Conservation (phyloP, 768 basidiomycete genomes). For the Phlegmacium glaucopus region DNA sequence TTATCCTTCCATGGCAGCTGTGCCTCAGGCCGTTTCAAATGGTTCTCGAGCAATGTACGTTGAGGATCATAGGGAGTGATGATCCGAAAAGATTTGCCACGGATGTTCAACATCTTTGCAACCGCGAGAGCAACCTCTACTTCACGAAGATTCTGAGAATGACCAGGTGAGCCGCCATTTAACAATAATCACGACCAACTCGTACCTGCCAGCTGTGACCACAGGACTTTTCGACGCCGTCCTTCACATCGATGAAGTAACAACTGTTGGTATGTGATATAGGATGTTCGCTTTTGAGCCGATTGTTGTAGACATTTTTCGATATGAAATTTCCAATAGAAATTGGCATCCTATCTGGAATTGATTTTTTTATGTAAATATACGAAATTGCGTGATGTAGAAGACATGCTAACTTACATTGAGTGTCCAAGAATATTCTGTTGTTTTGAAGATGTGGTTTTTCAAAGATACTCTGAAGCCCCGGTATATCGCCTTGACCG, state of each 20-base stretch:
- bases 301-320: conserved; percentile 48
- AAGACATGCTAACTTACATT: conserved; percentile 43
- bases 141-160: conserved; percentile 51
- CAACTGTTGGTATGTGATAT: conserved; percentile 38
- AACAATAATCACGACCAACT: conserved; percentile 4
- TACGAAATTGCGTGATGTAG: neutral
- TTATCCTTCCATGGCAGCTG: conserved; percentile 53
- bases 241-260: conserved; percentile 51
- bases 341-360: conserved; percentile 58
- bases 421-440: conserved; percentile 52
- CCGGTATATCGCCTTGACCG: conserved; percentile 49
- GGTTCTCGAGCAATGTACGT: conserved; percentile 46
- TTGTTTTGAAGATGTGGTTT: conserved; percentile 40
- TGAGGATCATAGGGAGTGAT: conserved; percentile 80
- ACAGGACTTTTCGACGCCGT: conserved; percentile 26
- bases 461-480: conserved; percentile 62
- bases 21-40: conserved; percentile 41
- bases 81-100: conserved; percentile 46
- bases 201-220: conserved; percentile 38
- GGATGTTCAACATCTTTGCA: conserved; percentile 37
- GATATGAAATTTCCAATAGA: conserved; percentile 64
- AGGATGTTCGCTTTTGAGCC: conserved; percentile 45
- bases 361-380: neutral
- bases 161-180: neutral
- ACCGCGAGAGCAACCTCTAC: conserved; percentile 42